A percentile compares a stretch with the other conserved stretches of the same genome.
phyloP scores from a whole-genome alignment of 805 yeast genomes.

The Candida pini region DNA sequence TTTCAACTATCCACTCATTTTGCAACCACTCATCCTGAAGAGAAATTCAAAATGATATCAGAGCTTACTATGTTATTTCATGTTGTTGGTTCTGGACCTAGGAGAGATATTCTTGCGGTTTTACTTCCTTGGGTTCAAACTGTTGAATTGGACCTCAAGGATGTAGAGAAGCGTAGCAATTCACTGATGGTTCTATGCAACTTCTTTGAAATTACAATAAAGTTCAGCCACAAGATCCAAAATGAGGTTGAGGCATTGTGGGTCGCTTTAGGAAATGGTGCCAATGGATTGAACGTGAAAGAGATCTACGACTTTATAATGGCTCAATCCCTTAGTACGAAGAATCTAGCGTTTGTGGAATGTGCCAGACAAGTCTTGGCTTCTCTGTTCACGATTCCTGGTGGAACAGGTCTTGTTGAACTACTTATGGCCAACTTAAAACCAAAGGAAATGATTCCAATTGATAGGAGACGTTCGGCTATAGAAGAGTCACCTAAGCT shows the following conservation, averaged over 20 bases:
- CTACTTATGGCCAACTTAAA: slow-evolving; percentile 63
- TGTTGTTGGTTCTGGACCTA: slow-evolving; percentile 48
- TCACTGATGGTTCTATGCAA: slow-evolving; percentile 72
- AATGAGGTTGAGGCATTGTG: slow-evolving; percentile 92
- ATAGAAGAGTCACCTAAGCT: slow-evolving; percentile 7
- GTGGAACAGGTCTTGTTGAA: slow-evolving; percentile 51
- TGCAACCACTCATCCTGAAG: slow-evolving; percentile 56
- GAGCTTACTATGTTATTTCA: slow-evolving; percentile 66
- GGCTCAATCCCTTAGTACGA: slow-evolving; percentile 58
- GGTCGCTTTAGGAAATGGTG: slow-evolving; percentile 85
- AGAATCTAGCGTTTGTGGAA: slow-evolving; percentile 71
- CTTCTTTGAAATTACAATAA: slow-evolving; percentile 77
- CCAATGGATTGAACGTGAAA: slow-evolving; percentile 61
- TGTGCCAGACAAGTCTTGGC: slow-evolving; percentile 77
- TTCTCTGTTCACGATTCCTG: slow-evolving; percentile 54
- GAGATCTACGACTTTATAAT: slow-evolving; percentile 68
- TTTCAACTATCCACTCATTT: slow-evolving; percentile 72
- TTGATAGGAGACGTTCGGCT: slow-evolving; percentile 11
- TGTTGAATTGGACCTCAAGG: slow-evolving; percentile 49
- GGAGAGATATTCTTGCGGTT: slow-evolving; percentile 76
- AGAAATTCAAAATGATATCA: slow-evolving; percentile 58
- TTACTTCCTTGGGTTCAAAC: slow-evolving; percentile 91
- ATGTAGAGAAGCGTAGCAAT: slow-evolving; percentile 31
- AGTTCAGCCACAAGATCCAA: slow-evolving; percentile 65
- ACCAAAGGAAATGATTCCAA: slow-evolving; percentile 87